A percentile compares a stretch with the other conserved stretches of the same genome.
Evolutionary conservation across 257 asterid species (phyloP).

Genomic region (Cinchona pubescens): DNA sequence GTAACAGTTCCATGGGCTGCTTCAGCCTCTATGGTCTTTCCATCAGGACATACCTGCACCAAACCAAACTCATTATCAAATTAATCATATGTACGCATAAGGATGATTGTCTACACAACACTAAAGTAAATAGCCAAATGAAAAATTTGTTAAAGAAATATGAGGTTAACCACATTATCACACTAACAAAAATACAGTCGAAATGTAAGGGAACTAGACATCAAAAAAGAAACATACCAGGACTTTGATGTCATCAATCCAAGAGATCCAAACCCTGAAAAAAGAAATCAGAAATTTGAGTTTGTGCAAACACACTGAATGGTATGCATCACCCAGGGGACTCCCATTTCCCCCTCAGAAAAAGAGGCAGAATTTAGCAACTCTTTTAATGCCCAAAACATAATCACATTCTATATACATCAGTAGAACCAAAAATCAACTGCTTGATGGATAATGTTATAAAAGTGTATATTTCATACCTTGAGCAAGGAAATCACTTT

Average conservation of each 20-base stretch:
- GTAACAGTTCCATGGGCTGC: conserved; percentile 99
- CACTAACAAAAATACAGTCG: background rate
- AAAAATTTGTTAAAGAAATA: background rate
- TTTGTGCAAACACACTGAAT: background rate
- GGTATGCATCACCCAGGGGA: background rate
- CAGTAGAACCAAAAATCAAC: background rate
- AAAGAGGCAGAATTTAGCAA: background rate
- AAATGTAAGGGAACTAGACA: conserved; percentile 1
- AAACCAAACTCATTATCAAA: conserved; percentile 24
- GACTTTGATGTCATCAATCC: conserved; percentile 98
- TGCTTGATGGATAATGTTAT: background rate
- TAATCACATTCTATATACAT: background rate
- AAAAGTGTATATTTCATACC: conserved; percentile 36
- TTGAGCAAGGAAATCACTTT: conserved; percentile 99
- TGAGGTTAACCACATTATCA: background rate
- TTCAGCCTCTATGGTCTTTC: conserved; percentile 99
- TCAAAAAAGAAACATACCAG: conserved; percentile 53
- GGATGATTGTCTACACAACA: background rate
- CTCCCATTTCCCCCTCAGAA: background rate
- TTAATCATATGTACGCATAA: too few species aligned
- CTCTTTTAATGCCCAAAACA: background rate
- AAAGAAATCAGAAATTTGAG: conserved; percentile 13
- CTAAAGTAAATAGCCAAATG: background rate
- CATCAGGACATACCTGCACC: conserved; percentile 91
- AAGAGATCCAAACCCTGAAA: conserved; percentile 94